These are phyloP conservation scores for Ophiostoma sp. DNA, from an alignment of 2,329 filamentous ascomycete species.

Conservation along the genomic window DNA sequence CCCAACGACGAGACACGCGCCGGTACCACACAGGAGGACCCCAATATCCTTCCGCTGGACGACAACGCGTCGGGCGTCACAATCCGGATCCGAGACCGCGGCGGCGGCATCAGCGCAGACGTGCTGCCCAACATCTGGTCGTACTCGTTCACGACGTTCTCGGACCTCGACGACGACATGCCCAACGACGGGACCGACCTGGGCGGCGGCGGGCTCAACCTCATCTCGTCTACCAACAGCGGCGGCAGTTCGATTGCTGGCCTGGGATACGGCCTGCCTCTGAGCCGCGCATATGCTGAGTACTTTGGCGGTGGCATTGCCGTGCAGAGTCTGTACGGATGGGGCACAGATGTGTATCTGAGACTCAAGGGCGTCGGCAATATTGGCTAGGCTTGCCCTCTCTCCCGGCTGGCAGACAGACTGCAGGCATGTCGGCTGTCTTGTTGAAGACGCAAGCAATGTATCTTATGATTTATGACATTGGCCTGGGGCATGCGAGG, in stretches of 20 bases:
- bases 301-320: conserved; percentile 95
- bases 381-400: conserved; percentile 35
- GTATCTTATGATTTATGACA: no score
- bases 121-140: conserved; percentile 87
- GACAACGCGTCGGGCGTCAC: conserved; percentile 77
- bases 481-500: no score
- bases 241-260: conserved; percentile 84
- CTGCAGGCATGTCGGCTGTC: neutral
- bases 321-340: conserved; percentile 92
- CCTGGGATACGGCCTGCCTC: conserved; percentile 82
- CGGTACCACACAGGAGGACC: conserved; percentile 8
- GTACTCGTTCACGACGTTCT: conserved; percentile 95
- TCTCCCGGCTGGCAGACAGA: no score
- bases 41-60: conserved; percentile 50
- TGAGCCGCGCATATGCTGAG: conserved; percentile 91
- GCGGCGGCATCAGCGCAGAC: conserved; percentile 82
- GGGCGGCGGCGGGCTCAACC: conserved; percentile 69
- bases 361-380: conserved; percentile 58
- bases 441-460: no score
- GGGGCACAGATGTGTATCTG: conserved; percentile 71
- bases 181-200: conserved; percentile 49
- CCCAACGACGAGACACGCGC: conserved; percentile 21
- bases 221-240: conserved; percentile 64
- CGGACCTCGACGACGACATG: conserved; percentile 54
- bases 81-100: conserved; percentile 91